A percentile compares a stretch with the other conserved stretches of the same genome.
Conservation (phyloP, 148 eudicot species). For the Rhododendron mucronatum region DNA sequence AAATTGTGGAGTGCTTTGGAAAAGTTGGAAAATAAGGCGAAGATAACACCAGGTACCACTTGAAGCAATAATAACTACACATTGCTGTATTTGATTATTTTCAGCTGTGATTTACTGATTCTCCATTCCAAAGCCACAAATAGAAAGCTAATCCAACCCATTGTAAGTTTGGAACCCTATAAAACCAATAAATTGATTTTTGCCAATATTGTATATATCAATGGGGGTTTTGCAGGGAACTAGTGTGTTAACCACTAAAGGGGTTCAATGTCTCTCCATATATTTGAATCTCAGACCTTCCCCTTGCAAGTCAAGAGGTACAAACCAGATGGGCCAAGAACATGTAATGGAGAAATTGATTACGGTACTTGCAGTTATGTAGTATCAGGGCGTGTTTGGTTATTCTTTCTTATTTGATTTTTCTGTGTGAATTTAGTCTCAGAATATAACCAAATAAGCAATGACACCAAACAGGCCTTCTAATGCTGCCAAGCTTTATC, state of each 20-base stretch:
- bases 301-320: too few species aligned
- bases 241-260: too few species aligned
- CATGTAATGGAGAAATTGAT: too few species aligned
- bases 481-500: not conserved
- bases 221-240: too few species aligned
- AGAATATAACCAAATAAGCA: too few species aligned
- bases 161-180: not conserved
- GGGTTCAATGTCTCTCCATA: too few species aligned
- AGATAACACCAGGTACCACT: not conserved
- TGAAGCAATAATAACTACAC: not conserved
- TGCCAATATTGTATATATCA: too few species aligned
- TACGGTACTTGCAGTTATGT: too few species aligned
- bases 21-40: constrained; percentile 19
- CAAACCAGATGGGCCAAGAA: too few species aligned
- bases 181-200: not conserved
- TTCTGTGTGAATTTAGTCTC: too few species aligned
- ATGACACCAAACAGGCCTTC: not conserved
- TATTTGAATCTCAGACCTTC: too few species aligned
- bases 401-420: not conserved
- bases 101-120: not conserved
- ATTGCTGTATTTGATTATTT: not conserved
- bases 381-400: too few species aligned
- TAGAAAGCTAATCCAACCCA: not conserved
- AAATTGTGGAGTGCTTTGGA: constrained; percentile 39
- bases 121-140: not conserved